These are phyloP conservation scores for Dipodascopsis uninucleata DNA, from an alignment of 805 yeast genomes.

Conservation along the genomic window DNA sequence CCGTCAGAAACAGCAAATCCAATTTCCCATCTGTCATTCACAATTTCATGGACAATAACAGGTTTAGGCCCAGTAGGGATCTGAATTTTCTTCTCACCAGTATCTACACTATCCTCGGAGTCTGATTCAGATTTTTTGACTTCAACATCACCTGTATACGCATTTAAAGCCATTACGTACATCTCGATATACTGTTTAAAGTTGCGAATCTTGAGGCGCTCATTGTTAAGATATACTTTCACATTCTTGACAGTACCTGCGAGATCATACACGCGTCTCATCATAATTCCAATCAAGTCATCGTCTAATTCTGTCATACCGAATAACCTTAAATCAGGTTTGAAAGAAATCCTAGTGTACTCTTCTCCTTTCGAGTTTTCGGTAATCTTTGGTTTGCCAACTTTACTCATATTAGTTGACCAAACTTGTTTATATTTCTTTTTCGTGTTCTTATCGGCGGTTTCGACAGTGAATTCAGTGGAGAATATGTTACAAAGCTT, in stretches of 20 bases:
- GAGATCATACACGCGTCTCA: slow-evolving; percentile 91
- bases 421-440: slow-evolving; percentile 75
- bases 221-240: slow-evolving; percentile 72
- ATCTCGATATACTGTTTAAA: slow-evolving; percentile 87
- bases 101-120: slow-evolving; percentile 34
- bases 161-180: slow-evolving; percentile 67
- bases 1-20: slow-evolving; percentile 94
- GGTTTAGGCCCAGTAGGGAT: slow-evolving; percentile 39
- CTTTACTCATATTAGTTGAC: slow-evolving; percentile 78
- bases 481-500: slow-evolving; percentile 94
- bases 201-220: slow-evolving; percentile 60
- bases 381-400: slow-evolving; percentile 71
- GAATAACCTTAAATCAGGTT: slow-evolving; percentile 81
- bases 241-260: slow-evolving; percentile 90
- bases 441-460: slow-evolving; percentile 69
- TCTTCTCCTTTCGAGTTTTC: slow-evolving; percentile 55
- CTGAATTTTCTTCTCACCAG: slow-evolving; percentile 40
- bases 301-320: slow-evolving; percentile 80
- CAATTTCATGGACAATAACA: slow-evolving; percentile 69
- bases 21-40: slow-evolving; percentile 90
- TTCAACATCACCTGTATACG: slow-evolving; percentile 34
- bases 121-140: slow-evolving; percentile 37
- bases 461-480: slow-evolving; percentile 78
- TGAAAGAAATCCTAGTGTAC: slow-evolving; percentile 81
- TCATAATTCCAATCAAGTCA: slow-evolving; percentile 76